A percentile compares a stretch with the other conserved stretches of the same genome.
Evolutionary conservation across 169 alveolate genomes (phyloP).

Genomic region (Babesia bigemina): DNA sequence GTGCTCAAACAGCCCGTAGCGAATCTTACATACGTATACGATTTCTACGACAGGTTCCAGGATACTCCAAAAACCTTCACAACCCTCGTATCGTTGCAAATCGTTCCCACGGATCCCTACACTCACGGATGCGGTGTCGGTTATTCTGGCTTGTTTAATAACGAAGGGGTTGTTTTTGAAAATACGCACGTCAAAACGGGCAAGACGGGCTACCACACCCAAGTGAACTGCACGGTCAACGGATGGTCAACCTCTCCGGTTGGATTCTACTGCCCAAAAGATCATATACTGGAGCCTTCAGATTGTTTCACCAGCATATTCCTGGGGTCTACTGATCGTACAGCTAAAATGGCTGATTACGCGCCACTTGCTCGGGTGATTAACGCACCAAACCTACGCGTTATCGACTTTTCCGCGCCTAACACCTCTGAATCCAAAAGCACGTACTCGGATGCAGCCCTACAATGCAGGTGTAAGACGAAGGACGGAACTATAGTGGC

Average conservation of each 20-base stretch:
- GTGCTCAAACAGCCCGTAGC: slow-evolving; percentile 29
- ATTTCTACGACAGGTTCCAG: slow-evolving; percentile 8
- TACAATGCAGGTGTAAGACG: slow-evolving; percentile 47
- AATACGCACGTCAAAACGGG: neutral
- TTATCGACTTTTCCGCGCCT: slow-evolving; percentile 36
- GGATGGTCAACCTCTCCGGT: slow-evolving; percentile 16
- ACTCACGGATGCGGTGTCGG: slow-evolving; percentile 43
- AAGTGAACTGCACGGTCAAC: slow-evolving; percentile 23
- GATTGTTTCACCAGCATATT: slow-evolving; percentile 13
- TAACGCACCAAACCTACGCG: slow-evolving; percentile 8
- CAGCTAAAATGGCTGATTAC: slow-evolving; percentile 2
- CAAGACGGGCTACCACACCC: neutral
- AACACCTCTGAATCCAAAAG: neutral
- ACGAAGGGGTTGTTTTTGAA: neutral
- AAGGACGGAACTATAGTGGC: slow-evolving; percentile 48
- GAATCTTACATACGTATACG: slow-evolving; percentile 25
- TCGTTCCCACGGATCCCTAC: slow-evolving; percentile 43
- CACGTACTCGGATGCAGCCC: slow-evolving; percentile 4
- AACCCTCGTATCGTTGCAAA: slow-evolving; percentile 7
- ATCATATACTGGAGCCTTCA: slow-evolving; percentile 3
- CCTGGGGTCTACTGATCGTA: slow-evolving; percentile 10
- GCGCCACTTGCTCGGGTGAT: slow-evolving; percentile 27
- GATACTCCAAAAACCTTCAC: neutral
- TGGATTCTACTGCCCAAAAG: slow-evolving; percentile 39
- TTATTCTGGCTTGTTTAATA: neutral